These are phyloP conservation scores for Sinapis alba DNA, from an alignment of 441 rosid species.

Conservation along the genomic window DNA sequence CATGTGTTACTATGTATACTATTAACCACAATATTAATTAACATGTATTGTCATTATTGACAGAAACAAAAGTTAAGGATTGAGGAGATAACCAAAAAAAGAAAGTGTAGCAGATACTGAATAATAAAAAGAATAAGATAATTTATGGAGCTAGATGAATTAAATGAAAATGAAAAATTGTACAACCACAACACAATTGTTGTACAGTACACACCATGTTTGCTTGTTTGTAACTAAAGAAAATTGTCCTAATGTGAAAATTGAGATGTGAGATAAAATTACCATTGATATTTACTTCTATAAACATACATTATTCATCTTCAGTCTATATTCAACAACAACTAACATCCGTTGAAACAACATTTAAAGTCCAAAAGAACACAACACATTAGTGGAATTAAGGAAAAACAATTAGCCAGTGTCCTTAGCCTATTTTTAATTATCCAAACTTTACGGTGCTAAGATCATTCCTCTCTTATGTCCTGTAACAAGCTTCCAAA, in stretches of 20 bases:
- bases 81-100: neutral
- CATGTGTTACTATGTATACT: neutral
- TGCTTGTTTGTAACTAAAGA: neutral
- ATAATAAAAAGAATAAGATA: neutral
- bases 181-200: neutral
- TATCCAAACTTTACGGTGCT: slow-evolving; percentile 39
- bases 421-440: neutral
- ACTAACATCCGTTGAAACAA: neutral
- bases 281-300: neutral
- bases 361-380: neutral
- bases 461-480: slow-evolving; percentile 46
- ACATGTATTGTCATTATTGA: neutral
- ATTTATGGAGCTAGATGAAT: neutral
- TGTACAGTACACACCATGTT: neutral
- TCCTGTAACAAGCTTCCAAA: slow-evolving; percentile 54
- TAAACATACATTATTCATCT: slow-evolving; percentile 18
- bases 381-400: neutral
- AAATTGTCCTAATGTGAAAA: neutral
- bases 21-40: neutral
- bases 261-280: neutral
- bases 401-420: neutral
- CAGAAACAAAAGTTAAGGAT: neutral
- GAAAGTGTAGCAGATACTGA: neutral
- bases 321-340: neutral
- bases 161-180: neutral